Evolutionary conservation across 495 filamentous ascomycete species (phyloP).

Genomic region (Talaromyces ruber): DNA sequence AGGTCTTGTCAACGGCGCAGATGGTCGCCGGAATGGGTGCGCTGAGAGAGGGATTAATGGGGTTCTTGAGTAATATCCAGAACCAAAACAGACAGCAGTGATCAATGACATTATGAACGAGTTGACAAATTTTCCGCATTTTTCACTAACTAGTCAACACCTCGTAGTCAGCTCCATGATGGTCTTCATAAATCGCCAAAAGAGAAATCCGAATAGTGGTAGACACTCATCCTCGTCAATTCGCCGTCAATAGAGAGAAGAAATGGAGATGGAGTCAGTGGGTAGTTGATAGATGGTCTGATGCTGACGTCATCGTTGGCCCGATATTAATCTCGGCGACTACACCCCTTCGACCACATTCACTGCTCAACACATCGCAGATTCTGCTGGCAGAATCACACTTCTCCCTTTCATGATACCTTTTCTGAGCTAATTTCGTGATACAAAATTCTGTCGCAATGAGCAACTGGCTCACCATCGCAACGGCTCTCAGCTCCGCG

Average conservation of each 20-base stretch:
- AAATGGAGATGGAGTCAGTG: background rate
- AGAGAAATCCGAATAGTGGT: background rate
- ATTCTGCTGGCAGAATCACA: background rate
- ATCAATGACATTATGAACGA: background rate
- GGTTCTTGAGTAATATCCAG: slow-evolving; percentile 24
- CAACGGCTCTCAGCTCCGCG: slow-evolving; percentile 47
- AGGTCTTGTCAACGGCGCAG: slow-evolving; percentile 22
- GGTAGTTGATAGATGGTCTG: background rate
- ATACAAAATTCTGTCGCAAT: background rate
- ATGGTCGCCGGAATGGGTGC: slow-evolving; percentile 20
- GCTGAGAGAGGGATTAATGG: slow-evolving; percentile 21
- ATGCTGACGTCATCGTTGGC: background rate
- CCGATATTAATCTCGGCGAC: background rate
- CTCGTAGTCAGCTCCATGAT: background rate
- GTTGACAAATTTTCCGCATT: too few relatives aligned
- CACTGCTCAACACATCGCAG: background rate
- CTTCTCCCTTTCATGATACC: background rate
- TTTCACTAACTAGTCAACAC: too few relatives aligned
- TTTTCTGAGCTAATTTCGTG: background rate
- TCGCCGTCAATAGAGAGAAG: background rate
- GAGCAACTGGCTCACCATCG: slow-evolving; percentile 6
- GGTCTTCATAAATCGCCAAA: background rate
- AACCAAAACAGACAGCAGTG: slow-evolving; percentile 11
- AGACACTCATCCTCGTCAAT: background rate
- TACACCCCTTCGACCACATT: too few relatives aligned